Evolutionary conservation across 345 rosid species (phyloP).

Genomic region (Gynandropsis gynandra): DNA sequence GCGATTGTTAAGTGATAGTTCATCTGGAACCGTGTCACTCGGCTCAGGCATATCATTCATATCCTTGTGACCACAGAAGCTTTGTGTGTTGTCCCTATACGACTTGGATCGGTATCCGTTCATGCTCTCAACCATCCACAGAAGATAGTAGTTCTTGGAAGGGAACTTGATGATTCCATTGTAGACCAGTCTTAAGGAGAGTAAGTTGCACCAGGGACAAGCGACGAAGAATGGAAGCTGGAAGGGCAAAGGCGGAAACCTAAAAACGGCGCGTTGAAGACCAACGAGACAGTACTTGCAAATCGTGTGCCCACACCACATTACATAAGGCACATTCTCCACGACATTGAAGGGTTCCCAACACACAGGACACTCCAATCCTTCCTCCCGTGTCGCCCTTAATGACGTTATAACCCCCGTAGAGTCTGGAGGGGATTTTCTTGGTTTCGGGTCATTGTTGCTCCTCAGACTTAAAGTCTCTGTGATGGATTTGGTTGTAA

Average conservation of each 20-base stretch:
- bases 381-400: constrained; percentile 34
- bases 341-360: constrained; percentile 65
- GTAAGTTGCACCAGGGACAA: constrained; percentile 64
- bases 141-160: constrained; percentile 53
- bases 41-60: constrained; percentile 18
- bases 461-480: constrained; percentile 22
- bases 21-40: constrained; percentile 21
- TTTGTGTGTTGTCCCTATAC: constrained; percentile 3
- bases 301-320: constrained; percentile 74
- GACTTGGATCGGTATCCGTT: constrained; percentile 43
- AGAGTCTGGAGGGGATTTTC: constrained; percentile 28
- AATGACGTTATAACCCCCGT: constrained; percentile 32
- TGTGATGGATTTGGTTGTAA: constrained; percentile 28
- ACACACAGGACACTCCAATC: constrained; percentile 62
- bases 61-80: constrained; percentile 23
- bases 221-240: constrained; percentile 52
- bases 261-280: constrained; percentile 48
- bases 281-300: constrained; percentile 59
- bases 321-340: constrained; percentile 58
- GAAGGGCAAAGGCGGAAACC: constrained; percentile 33
- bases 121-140: constrained; percentile 69
- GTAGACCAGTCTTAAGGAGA: constrained; percentile 50
- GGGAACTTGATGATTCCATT: constrained; percentile 51
- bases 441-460: constrained; percentile 19
- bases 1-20: constrained; percentile 13